Conservation (phyloP, 2,329 filamentous ascomycete genomes). For the Cladophialophora exuberans region DNA sequence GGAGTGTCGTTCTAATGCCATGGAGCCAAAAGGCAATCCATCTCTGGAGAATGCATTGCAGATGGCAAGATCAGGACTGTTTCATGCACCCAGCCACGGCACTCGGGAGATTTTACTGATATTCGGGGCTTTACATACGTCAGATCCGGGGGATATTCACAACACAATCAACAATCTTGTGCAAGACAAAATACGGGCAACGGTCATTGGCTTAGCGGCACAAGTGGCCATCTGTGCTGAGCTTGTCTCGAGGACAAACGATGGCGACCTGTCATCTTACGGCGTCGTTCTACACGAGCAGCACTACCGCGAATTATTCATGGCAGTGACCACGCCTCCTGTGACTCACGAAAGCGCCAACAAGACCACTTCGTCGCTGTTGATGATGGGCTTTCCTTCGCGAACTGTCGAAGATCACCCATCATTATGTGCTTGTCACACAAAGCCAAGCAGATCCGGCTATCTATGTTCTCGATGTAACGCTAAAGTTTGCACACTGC, state of each 20-base stretch:
- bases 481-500: constrained; percentile 85
- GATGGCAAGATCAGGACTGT: constrained; percentile 90
- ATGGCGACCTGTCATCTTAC: constrained; percentile 72
- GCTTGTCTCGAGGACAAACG: constrained; percentile 84
- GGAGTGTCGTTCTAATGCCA: constrained; percentile 53
- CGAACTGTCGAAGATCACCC: constrained; percentile 72
- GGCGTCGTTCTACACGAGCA: constrained; percentile 83
- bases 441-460: constrained; percentile 76
- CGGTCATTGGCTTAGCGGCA: constrained; percentile 86
- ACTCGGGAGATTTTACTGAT: constrained; percentile 91
- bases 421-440: constrained; percentile 90
- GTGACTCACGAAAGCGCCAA: constrained; percentile 61
- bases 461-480: constrained; percentile 90
- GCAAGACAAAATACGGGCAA: constrained; percentile 80
- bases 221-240: constrained; percentile 92
- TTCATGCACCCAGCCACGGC: constrained; percentile 88
- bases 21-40: constrained; percentile 64
- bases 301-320: constrained; percentile 86
- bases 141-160: constrained; percentile 94
- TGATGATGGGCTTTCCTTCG: constrained; percentile 98
- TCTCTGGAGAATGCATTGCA: constrained; percentile 94
- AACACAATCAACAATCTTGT: constrained; percentile 81
- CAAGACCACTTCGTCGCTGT: constrained; percentile 60
- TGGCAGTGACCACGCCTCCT: constrained; percentile 86
- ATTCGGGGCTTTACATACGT: constrained; percentile 85